Percentiles rank a stretch among this genome's conserved stretches.
Conservation (phyloP, 2,329 filamentous ascomycete genomes). For the Colletotrichum melonis region DNA sequence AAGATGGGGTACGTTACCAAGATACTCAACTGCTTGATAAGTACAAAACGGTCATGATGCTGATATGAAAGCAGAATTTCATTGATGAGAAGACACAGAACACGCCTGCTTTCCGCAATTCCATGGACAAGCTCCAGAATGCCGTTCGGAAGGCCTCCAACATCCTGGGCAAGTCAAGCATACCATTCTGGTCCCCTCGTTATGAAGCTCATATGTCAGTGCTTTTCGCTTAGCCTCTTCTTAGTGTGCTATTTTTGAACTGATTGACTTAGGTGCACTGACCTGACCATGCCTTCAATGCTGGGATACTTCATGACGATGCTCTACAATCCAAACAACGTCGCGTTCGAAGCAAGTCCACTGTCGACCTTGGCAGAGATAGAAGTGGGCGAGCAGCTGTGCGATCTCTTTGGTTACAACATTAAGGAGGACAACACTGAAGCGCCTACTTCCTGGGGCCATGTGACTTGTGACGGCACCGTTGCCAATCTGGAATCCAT, state of each 20-base stretch:
- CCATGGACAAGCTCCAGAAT: not conserved
- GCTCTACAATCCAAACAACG: not conserved
- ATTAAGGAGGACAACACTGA: not conserved
- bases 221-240: not conserved
- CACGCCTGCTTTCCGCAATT: not conserved
- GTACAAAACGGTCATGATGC: not conserved
- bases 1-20: not conserved
- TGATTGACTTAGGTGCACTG: not conserved
- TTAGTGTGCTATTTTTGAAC: rapidly evolving
- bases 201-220: not conserved
- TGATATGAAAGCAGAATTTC: not conserved
- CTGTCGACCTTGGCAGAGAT: not conserved
- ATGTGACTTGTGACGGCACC: not conserved
- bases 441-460: not conserved
- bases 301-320: not conserved
- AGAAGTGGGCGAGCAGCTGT: not conserved
- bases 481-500: not conserved
- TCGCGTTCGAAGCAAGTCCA: not conserved
- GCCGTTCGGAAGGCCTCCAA: not conserved
- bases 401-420: not conserved
- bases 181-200: not conserved
- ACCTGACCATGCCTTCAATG: not conserved
- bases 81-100: not conserved
- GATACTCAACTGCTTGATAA: not conserved
- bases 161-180: not conserved